Base-by-base conservation (phyloP, 2,329 filamentous ascomycete species). In the Boeremia exigua region DNA sequence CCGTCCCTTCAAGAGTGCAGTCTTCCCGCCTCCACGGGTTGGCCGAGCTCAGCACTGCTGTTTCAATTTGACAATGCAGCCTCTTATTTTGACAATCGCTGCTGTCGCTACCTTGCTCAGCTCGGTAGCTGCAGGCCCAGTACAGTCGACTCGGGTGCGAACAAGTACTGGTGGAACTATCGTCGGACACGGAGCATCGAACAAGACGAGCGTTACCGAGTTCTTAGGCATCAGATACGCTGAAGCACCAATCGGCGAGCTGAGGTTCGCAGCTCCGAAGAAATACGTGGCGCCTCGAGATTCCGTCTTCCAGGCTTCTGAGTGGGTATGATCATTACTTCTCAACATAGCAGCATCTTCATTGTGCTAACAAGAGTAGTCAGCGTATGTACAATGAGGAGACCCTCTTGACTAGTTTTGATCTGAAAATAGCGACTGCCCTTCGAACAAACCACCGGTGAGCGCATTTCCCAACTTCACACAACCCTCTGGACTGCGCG, bases 181-280 rank as follows among this genome's bases (percentile, higher is more conserved):
- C 30, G 57, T 70, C 36, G 74, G 74, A 10, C 73, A 76, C 40
- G 43, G 48, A 39, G 68, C 72, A 5, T 57, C 60, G 3, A 68
- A 67, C 45, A 60, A 52, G 28, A 61, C 49, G 2, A 48, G 39
- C 29, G 69, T 73, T 8, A 58, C 61, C 10, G 71, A 77, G 29
- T 77, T 74, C 34, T 52, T 77, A 15, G 74, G 73, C 15, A 72
- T 76, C 32, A 69, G 67, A 9, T 77, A 73, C 48, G 75, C 71
- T 1, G 60, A 70, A 54, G 64, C 73, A 14, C 73, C 74, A 9
- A 52, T 71, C 15, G 74, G 70, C 8, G 58, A 68, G 28, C 58
- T 75, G 27, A 65, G 74, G 33, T 77, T 75, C 53, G 70, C 67
- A 9, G 61, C 70, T 3, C 69, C 70, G 3, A 63, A 70, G 49